phyloP scores from a whole-genome alignment of 106 monocot genomes.

The Cymbidium sinense region DNA sequence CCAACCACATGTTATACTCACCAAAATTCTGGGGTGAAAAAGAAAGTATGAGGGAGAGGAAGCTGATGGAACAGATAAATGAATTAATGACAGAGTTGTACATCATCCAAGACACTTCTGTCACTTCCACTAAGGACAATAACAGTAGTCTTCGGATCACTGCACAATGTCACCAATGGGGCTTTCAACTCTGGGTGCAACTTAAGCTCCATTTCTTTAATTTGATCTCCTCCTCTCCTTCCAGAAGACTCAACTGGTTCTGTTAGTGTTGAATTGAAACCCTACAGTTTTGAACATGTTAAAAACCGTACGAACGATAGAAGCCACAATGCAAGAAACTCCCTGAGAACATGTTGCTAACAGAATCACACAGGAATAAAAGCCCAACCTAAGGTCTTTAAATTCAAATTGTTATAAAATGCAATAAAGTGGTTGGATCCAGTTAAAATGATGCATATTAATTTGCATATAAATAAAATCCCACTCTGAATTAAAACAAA shows the following conservation, averaged over 20 bases:
- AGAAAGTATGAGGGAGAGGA: background rate
- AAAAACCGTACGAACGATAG: background rate
- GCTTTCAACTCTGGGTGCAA: conserved; percentile 86
- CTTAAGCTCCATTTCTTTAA: conserved; percentile 99
- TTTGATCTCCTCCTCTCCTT: conserved; percentile 96
- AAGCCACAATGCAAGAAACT: background rate
- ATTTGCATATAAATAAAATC: too few species aligned
- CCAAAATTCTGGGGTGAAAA: conserved; percentile 74
- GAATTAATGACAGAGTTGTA: conserved; percentile 14
- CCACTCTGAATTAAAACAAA: too few species aligned
- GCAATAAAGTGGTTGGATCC: too few species aligned
- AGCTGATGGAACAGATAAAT: background rate
- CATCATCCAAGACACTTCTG: conserved; percentile 88
- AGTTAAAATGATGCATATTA: too few species aligned
- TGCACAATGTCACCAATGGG: conserved; percentile 63
- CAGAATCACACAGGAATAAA: background rate
- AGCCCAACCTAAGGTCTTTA: background rate
- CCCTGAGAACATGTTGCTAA: background rate
- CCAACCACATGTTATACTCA: conserved; percentile 92
- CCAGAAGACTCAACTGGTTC: conserved; percentile 86
- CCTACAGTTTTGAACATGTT: conserved; percentile 27
- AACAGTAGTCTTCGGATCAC: conserved; percentile 76
- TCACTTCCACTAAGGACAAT: conserved; percentile 97
- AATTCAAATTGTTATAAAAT: background rate
- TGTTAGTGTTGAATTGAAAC: conserved; percentile 93